Evolutionary conservation across 2,329 filamentous ascomycete species (phyloP), one percentile per base, ranked within the genome.

Genomic region (Epichloe festucae): DNA sequence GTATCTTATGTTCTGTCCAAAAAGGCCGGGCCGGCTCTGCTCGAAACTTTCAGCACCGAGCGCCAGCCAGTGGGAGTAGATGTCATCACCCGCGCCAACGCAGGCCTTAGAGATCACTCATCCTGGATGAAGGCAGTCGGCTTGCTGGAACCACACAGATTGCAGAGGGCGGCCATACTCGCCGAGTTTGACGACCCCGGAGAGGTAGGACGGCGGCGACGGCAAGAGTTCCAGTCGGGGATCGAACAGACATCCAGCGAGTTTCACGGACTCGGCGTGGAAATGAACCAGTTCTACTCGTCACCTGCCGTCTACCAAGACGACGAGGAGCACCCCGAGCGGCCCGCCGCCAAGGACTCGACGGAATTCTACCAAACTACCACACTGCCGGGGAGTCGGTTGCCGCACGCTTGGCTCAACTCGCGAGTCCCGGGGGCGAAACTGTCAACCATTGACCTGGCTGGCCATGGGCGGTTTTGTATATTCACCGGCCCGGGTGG

Each of bases 321-420:
- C 0, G 76, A 78, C 54, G 70, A 77, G 59, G 70, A 77, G 59
- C 51, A 51, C 4, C 51, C 53, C 10, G 51, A 54, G 3, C 51
- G 57, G 42, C 40, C 51, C 53, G 39, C 55, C 39, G 57, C 66
- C 23, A 57, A 66, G 15, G 71, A 79, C 54, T 60, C 65, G 0
- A 67, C 74, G 5, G 58, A 72, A 12, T 59, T 72, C 40, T 66
- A 76, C 55, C 62, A 68, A 36, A 67, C 70, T 39, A 73, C 63
- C 48, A 83, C 81, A 3, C 80, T 74, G 57, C 81, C 81, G 0
- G 82, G 81, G 7, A 69, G 69, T 34, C 68, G 80, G 2, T 63
- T 84, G 21, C 81, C 82, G 5, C 81, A 85, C 62, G 79, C 70
- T 0, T 84, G 81, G 81, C 64, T 84, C 15, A 77, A 80, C 63